Conservation (phyloP, 495 filamentous ascomycete species). For the Hypoxylon crocopeplum region DNA sequence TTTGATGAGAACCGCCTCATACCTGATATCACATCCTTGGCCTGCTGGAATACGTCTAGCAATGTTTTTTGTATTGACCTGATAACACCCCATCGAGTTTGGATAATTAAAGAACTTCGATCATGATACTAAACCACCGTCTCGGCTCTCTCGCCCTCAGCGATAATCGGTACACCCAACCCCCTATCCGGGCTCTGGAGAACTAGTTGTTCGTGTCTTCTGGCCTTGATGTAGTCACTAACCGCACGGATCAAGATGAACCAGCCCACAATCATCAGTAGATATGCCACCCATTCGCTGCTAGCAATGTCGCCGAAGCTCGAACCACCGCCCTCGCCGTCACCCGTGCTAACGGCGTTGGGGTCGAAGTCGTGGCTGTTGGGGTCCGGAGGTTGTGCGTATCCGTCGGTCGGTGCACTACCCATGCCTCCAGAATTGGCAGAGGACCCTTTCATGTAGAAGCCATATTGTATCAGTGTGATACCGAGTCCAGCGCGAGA, state of each 20-base stretch:
- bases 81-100: conserved; percentile 8
- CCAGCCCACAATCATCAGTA: conserved; percentile 97
- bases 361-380: conserved; percentile 91
- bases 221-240: conserved; percentile 83
- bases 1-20: conserved; percentile 7
- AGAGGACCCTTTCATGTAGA: conserved; percentile 76
- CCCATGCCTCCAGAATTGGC: conserved; percentile 53
- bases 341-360: conserved; percentile 57
- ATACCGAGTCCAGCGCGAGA: conserved; percentile 93
- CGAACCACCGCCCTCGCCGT: conserved; percentile 45
- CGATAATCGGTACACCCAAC: conserved; percentile 84
- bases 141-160: conserved; percentile 83
- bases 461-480: conserved; percentile 95
- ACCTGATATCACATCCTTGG: background rate
- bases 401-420: conserved; percentile 59
- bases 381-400: conserved; percentile 76
- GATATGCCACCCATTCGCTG: conserved; percentile 89
- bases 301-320: conserved; percentile 62
- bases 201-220: conserved; percentile 90
- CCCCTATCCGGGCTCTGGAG: conserved; percentile 93
- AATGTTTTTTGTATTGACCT: conserved; percentile 20
- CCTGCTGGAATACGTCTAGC: conserved; percentile 12
- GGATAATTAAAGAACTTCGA: conserved; percentile 1
- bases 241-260: conserved; percentile 92
- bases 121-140: conserved; percentile 69